Evolutionary conservation across 371 early-diverging fungal species (phyloP).

Genomic region (Apophysomyces elegans): DNA sequence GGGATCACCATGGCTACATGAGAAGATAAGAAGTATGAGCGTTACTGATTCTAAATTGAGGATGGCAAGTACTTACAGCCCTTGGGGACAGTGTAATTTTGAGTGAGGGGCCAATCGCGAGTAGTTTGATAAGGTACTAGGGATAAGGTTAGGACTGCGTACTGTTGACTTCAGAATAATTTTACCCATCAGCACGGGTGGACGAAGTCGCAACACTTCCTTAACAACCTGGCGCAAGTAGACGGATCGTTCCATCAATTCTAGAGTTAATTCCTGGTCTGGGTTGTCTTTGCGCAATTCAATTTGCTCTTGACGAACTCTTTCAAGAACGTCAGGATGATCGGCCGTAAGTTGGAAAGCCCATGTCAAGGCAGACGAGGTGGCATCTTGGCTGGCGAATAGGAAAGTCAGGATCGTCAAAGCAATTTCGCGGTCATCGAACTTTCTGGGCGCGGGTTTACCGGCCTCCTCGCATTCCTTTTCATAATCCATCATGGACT

Average conservation of each 20-base stretch:
- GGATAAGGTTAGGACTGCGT: background rate
- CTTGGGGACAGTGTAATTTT: conserved; percentile 50
- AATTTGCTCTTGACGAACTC: conserved; percentile 48
- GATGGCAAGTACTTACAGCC: conserved; percentile 27
- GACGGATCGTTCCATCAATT: conserved; percentile 46
- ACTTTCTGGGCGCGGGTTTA: conserved; percentile 49
- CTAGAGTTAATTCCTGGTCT: conserved; percentile 35
- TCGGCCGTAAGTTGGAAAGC: conserved; percentile 56
- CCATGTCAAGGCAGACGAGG: conserved; percentile 58
- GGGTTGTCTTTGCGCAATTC: conserved; percentile 36
- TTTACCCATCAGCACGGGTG: conserved; percentile 56
- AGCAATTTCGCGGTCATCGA: conserved; percentile 52
- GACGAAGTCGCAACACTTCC: conserved; percentile 53
- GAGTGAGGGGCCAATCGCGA: conserved; percentile 49
- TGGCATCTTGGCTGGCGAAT: conserved; percentile 59
- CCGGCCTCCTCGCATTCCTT: conserved; percentile 34
- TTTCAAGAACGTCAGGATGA: conserved; percentile 51
- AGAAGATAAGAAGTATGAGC: background rate
- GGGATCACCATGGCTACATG: conserved; percentile 48
- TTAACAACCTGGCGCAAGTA: conserved; percentile 56
- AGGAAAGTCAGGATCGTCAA: conserved; percentile 55
- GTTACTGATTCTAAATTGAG: background rate
- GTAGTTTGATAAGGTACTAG: conserved; percentile 51
- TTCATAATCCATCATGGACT: conserved; percentile 45
- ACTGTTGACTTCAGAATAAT: background rate